Evolutionary conservation across 441 rosid genomes (phyloP), one percentile per base, ranked within the genome.

Genomic region (Populus hybrid): DNA sequence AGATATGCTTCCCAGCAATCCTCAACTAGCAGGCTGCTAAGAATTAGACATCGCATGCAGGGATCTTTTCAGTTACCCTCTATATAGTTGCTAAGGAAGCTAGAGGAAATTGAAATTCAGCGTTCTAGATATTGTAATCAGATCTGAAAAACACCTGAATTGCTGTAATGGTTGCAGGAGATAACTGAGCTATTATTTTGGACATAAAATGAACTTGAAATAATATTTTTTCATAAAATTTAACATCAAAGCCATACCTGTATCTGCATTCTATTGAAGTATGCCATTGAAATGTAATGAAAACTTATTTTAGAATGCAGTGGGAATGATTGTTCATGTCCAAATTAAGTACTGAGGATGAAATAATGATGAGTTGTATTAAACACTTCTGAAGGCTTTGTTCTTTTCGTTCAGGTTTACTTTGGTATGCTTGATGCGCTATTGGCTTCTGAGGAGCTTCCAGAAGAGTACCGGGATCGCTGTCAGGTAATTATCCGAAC

Each of bases 361-460:
- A 70, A 70, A 76, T 38, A 10, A 40, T 4, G 14, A 32, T 23
- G 36, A 21, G 30, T 69, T 73, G 35, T 6, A 24, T 28, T 64
- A 9, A 35, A 42, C 36, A 66, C n/a, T 59, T 34, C 7, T 23
- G n/a, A 23, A 67, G 57, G 26, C 34, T 42, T 34, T 19, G 5
- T 67, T 72, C 59, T 71, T 73, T 65, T 40, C 36, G 23, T 79
- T 16, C 80, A 91, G 97, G 97, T 92, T 63, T 92, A 92, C 82
- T 92, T 92, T 78, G 93, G 94, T 73, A 92, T 90, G 97, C 94
- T 92, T 67, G 97, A 92, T 59, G 93, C 97, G 3, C 81, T 92
- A 38, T 57, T 90, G 87, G 90, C 90, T 75, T 84, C 92, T 3
- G 97, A 92, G 82, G 88, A 79, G 83, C 93, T 92, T 42, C 97